A percentile compares a stretch with the other conserved stretches of the same genome.
Conservation (phyloP, 192 early-diverging fungal genomes). For the Polychytrium aggregatum region DNA sequence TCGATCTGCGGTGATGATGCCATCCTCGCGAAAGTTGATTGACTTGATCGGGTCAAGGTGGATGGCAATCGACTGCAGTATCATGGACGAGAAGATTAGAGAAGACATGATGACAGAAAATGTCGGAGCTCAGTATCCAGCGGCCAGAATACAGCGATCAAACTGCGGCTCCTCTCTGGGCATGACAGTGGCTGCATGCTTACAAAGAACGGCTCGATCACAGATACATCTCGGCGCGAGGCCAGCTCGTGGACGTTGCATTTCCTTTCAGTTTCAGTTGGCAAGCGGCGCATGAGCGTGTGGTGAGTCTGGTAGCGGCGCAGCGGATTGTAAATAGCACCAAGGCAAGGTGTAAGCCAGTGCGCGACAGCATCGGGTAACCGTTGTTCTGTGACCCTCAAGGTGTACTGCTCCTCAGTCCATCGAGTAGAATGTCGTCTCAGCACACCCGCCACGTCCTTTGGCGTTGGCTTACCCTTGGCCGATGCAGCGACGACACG, state of each 20-base stretch:
- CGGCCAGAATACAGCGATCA: constrained; percentile 1
- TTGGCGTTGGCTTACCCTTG: no score
- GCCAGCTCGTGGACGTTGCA: no score
- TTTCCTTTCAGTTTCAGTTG: no score
- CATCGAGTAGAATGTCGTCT: not conserved
- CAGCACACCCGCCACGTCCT: constrained; percentile 22
- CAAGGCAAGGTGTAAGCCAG: no score
- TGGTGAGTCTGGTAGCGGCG: no score
- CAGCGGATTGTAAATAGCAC: no score
- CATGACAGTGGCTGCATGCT: not conserved
- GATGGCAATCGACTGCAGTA: constrained; percentile 36
- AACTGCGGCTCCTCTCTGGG: constrained; percentile 5
- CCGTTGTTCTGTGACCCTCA: no score
- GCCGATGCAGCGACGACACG: constrained; percentile 59
- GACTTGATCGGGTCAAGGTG: constrained; percentile 50
- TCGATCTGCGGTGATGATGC: constrained; percentile 63
- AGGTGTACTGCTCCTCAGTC: no score
- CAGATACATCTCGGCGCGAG: constrained; percentile 41
- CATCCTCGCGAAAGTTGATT: constrained; percentile 56
- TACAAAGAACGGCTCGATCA: constrained; percentile 61
- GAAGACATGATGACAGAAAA: not conserved
- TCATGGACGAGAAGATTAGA: not conserved
- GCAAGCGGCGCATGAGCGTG: no score
- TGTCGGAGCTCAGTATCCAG: not conserved
- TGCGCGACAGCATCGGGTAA: no score